Evolutionary conservation across 176 grass and related monocot species (phyloP).

Genomic region (Bromus sterilis): DNA sequence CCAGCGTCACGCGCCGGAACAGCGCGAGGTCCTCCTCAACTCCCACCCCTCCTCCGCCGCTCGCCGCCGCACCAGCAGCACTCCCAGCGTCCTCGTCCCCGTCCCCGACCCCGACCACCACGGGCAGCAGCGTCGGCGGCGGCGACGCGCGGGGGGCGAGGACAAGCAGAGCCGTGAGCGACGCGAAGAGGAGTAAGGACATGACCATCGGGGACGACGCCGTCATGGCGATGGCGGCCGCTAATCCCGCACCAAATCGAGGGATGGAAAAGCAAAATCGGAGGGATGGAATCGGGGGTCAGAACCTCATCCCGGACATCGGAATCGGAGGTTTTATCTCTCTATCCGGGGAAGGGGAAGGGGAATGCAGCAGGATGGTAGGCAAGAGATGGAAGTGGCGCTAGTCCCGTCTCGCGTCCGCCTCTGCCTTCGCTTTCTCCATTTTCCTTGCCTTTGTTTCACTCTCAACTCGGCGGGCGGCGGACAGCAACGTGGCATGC

Average conservation of each 20-base stretch:
- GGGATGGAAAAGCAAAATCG: background rate
- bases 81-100: background rate
- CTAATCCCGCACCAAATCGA: background rate
- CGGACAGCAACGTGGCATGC: background rate
- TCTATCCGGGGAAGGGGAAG: background rate
- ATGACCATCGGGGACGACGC: slow-evolving; percentile 33
- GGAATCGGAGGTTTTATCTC: background rate
- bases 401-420: background rate
- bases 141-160: slow-evolving; percentile 24
- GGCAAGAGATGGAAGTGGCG: background rate
- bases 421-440: background rate
- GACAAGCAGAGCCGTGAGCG: slow-evolving; percentile 36
- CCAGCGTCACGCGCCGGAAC: slow-evolving; percentile 48
- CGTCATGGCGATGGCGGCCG: background rate
- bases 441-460: background rate
- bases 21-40: slow-evolving; percentile 41
- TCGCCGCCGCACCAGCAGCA: background rate
- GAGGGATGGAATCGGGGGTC: background rate
- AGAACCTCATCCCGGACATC: background rate
- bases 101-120: background rate
- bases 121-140: background rate
- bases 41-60: background rate
- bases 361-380: background rate
- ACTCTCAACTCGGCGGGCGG: background rate
- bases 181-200: slow-evolving; percentile 35